Evolutionary conservation across 1,139 yeast species (phyloP), one percentile per base, ranked within the genome.

Genomic region (Scheffersomyces cryptocercus): DNA sequence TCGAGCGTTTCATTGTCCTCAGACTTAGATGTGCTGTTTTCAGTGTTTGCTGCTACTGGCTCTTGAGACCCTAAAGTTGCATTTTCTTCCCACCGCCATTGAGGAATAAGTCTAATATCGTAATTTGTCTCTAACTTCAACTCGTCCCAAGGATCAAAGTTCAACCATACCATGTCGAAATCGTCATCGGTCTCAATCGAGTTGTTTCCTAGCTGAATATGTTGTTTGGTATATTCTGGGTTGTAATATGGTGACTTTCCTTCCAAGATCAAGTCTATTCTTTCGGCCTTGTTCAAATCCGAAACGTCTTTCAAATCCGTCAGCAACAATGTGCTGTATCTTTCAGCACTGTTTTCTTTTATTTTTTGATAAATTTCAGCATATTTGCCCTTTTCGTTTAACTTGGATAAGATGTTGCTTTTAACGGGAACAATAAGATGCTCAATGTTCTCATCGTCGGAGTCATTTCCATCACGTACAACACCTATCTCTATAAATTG

Each of bases 121-220:
- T 46, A 42, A 35, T 52, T 54, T 3, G 79, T 73, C 40, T 77
- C 82, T 28, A 62, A 49, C 43, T 68, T 71, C 46, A 79, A 59
- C 45, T 73, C 77, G 14, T 67, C 73, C 84, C 84, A 79, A 0
- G 84, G 84, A 45, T 77, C 79, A 46, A 74, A 73, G 46, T 67
- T 70, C 30, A 62, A 52, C 79, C 79, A 74, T n/a, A 69, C 74
- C 60, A 62, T 56, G 28, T 74, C 76, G 40, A 74, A 70, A 13
- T 73, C 76, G 20, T 68, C 75, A 42, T 73, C 78, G 10, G 66
- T 50, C 5, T 69, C 71, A 41, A 74, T 53, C 16, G 52, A 47
- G 48, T 70, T 69, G 41, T 59, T 62, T 7, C 78, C 77, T 38
- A 74, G 54, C 38, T 63, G 68, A 39, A 74, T 67, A 36, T 62